A percentile compares a stretch with the other conserved stretches of the same genome.
Evolutionary conservation across 768 basidiomycete genomes (phyloP).

Genomic region (Hericium coralloides): DNA sequence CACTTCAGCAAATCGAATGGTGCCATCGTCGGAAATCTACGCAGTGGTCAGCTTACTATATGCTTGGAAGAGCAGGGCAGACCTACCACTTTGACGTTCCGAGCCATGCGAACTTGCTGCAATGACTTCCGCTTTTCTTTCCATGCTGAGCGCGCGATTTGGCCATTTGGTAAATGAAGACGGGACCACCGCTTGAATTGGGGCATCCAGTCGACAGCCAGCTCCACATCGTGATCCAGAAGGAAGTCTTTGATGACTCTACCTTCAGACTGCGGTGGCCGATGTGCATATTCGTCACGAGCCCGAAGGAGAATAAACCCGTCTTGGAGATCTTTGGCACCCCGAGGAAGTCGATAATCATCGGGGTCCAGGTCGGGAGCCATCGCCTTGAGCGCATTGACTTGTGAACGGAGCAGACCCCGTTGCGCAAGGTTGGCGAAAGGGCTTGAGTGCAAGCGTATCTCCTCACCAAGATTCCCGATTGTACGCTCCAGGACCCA

Average conservation of each 20-base stretch:
- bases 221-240: neutral
- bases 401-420: too few relatives aligned
- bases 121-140: conserved; percentile 5
- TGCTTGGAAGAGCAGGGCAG: too few relatives aligned
- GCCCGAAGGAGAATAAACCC: neutral
- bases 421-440: conserved; percentile 19
- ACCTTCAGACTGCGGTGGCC: neutral
- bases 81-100: neutral
- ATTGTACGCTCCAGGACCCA: conserved; percentile 18
- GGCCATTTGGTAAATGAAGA: conserved; percentile 12
- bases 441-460: conserved; percentile 17
- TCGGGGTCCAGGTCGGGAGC: conserved; percentile 12
- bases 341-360: neutral
- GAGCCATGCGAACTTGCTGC: neutral
- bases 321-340: neutral
- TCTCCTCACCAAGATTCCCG: conserved; percentile 17
- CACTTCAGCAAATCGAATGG: neutral
- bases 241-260: neutral
- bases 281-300: neutral
- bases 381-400: too few relatives aligned
- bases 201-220: neutral
- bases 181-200: conserved; percentile 8
- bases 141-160: conserved; percentile 12
- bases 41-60: too few relatives aligned
- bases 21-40: neutral